A percentile compares a stretch with the other conserved stretches of the same genome.
Conservation (phyloP, 2,329 filamentous ascomycete species). For the Gremmenia infestans region DNA sequence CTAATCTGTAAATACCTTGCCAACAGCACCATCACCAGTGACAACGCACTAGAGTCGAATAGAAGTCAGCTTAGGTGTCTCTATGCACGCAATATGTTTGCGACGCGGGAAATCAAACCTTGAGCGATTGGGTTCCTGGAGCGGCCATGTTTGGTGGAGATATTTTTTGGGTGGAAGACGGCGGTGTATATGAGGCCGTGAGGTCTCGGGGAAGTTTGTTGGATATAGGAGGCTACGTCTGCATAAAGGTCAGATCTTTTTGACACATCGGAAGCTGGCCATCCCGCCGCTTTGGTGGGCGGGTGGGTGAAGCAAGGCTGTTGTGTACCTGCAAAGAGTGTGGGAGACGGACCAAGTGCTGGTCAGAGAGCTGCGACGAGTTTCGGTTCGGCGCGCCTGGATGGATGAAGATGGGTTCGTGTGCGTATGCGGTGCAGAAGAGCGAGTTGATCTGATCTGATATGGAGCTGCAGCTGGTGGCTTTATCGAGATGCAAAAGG, state of each 20-base stretch:
- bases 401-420: not conserved
- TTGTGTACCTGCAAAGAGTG: slow-evolving; percentile 5
- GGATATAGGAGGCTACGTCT: slow-evolving; percentile 17
- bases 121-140: slow-evolving; percentile 78
- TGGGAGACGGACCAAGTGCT: not conserved
- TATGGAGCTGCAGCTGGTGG: not conserved
- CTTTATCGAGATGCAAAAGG: not conserved
- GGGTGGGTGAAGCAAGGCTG: slow-evolving; percentile 10
- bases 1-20: slow-evolving; percentile 66
- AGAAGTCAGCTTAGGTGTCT: slow-evolving; percentile 20
- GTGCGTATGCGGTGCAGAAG: not conserved
- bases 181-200: slow-evolving; percentile 7
- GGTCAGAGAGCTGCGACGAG: slow-evolving; percentile 15
- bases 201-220: slow-evolving; percentile 17
- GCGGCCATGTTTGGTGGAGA: slow-evolving; percentile 57
- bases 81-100: slow-evolving; percentile 8
- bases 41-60: slow-evolving; percentile 73
- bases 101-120: slow-evolving; percentile 52
- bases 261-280: slow-evolving; percentile 26
- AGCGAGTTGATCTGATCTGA: not conserved
- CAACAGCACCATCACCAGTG: slow-evolving; percentile 97
- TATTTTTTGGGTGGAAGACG: slow-evolving; percentile 11
- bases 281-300: slow-evolving; percentile 16
- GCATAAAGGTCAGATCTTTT: slow-evolving; percentile 25
- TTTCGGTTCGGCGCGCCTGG: not conserved